Evolutionary conservation across 176 grass and related monocot species (phyloP).

Genomic region (Aegilops umbellulata): DNA sequence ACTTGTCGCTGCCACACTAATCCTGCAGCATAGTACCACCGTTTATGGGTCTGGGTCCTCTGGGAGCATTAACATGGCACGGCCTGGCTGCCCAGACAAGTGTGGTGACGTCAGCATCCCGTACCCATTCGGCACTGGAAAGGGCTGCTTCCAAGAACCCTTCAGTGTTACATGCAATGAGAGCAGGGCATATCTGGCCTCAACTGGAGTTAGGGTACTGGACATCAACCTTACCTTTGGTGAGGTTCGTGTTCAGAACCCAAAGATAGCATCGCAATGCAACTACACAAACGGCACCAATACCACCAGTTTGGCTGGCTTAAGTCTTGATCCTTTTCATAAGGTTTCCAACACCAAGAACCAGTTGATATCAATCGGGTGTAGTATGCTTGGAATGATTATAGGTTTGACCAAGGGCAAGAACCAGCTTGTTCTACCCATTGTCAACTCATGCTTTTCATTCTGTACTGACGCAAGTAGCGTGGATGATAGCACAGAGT

Average conservation of each 20-base stretch:
- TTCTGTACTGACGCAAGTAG: not conserved
- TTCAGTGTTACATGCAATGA: not conserved
- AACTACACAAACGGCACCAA: not conserved
- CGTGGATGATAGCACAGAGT: not conserved
- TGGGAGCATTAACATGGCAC: not conserved
- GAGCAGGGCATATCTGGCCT: not conserved
- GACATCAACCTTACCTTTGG: not conserved
- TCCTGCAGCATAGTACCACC: not conserved
- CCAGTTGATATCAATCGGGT: not conserved
- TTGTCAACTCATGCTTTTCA: not conserved
- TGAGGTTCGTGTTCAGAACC: slow-evolving; percentile 6
- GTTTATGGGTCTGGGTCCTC: not conserved
- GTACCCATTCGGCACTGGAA: not conserved
- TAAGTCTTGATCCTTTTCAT: not conserved
- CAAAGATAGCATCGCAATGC: not conserved
- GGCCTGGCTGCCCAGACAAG: not conserved
- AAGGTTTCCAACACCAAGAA: not conserved
- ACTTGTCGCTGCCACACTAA: not conserved
- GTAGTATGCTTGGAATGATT: not conserved
- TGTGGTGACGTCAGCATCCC: not conserved
- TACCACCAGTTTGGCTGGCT: not conserved
- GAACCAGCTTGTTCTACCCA: not conserved
- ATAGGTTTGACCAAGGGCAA: accelerated
- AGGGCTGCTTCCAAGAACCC: not conserved
- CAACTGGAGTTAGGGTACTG: not conserved